A percentile compares a stretch with the other conserved stretches of the same genome.
Evolutionary conservation across 1,284 basidiomycete species (phyloP).

Genomic region (Cryptococcus maquisensis): DNA sequence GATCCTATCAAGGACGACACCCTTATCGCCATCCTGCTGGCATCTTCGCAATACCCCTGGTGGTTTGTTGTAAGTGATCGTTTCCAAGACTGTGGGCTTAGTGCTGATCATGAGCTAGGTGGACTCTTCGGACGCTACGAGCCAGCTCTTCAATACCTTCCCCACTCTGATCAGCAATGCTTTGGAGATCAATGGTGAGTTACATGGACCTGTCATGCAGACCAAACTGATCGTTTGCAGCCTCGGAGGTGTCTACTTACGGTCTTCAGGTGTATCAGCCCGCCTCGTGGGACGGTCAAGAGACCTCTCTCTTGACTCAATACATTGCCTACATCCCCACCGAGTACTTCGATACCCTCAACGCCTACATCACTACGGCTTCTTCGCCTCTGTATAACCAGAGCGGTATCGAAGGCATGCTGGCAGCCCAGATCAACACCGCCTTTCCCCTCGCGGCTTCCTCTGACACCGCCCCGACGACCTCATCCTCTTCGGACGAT

Average conservation of each 20-base stretch:
- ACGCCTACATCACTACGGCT: slow-evolving; percentile 41
- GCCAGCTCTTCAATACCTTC: slow-evolving; percentile 48
- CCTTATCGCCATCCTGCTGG: slow-evolving; percentile 43
- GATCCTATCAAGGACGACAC: slow-evolving; percentile 37
- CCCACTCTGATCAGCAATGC: slow-evolving; percentile 41
- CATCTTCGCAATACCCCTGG: slow-evolving; percentile 43
- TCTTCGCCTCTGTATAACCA: slow-evolving; percentile 48
- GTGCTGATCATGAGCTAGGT: slow-evolving; percentile 16
- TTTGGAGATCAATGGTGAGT: slow-evolving; percentile 32
- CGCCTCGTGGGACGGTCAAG: slow-evolving; percentile 38
- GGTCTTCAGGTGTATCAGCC: slow-evolving; percentile 49
- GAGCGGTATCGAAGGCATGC: slow-evolving; percentile 43
- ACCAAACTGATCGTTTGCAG: slow-evolving; percentile 11
- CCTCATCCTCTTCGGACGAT: slow-evolving; percentile 7
- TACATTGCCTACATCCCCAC: slow-evolving; percentile 49
- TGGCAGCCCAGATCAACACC: slow-evolving; percentile 47
- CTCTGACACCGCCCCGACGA: slow-evolving; percentile 13
- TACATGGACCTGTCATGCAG: neutral
- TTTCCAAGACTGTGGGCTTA: neutral
- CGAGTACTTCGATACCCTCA: slow-evolving; percentile 41
- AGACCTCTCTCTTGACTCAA: slow-evolving; percentile 42
- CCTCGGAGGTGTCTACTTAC: slow-evolving; percentile 39
- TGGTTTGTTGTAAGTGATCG: slow-evolving; percentile 33
- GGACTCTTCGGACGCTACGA: slow-evolving; percentile 43
- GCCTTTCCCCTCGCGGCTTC: slow-evolving; percentile 43